Conservation (phyloP, 169 alveolate genomes). For the Eimeria necatrix region DNA sequence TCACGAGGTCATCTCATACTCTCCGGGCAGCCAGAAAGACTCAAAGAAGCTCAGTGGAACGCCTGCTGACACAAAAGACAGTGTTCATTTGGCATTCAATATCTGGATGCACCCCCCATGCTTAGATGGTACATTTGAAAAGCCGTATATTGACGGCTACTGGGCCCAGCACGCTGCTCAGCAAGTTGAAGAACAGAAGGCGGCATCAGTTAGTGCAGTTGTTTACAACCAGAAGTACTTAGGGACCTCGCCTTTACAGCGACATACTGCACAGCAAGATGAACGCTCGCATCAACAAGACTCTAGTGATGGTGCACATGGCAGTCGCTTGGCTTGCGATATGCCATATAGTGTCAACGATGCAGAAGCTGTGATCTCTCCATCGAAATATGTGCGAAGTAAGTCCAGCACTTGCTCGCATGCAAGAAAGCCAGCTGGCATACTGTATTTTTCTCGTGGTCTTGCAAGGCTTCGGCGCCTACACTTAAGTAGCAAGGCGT, state of each 20-base stretch:
- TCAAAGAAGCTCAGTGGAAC: not conserved
- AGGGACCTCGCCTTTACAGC: not conserved
- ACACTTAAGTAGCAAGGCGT: too few species aligned
- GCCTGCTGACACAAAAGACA: not conserved
- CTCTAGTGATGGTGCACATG: too few species aligned
- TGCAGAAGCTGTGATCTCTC: too few species aligned
- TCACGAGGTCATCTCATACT: conserved; percentile 78
- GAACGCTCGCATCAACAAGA: too few species aligned
- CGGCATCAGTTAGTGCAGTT: not conserved
- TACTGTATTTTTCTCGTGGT: not conserved
- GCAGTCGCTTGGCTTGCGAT: too few species aligned
- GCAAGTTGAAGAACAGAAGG: conserved; percentile 21
- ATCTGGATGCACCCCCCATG: conserved; percentile 69
- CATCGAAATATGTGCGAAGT: too few species aligned
- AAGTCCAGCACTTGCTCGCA: too few species aligned
- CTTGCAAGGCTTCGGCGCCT: not conserved
- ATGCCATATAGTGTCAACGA: too few species aligned
- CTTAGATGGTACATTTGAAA: conserved; percentile 21
- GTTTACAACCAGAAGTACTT: not conserved
- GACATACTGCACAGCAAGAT: too few species aligned
- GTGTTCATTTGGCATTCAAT: conserved; percentile 65
- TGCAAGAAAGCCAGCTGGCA: too few species aligned
- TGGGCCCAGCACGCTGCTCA: conserved; percentile 57
- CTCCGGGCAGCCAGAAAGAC: not conserved
- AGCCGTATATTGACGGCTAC: conserved; percentile 28